These are phyloP conservation scores for Scytalidium sp. DNA, from an alignment of 2,329 filamentous ascomycete species.

Conservation along the genomic window DNA sequence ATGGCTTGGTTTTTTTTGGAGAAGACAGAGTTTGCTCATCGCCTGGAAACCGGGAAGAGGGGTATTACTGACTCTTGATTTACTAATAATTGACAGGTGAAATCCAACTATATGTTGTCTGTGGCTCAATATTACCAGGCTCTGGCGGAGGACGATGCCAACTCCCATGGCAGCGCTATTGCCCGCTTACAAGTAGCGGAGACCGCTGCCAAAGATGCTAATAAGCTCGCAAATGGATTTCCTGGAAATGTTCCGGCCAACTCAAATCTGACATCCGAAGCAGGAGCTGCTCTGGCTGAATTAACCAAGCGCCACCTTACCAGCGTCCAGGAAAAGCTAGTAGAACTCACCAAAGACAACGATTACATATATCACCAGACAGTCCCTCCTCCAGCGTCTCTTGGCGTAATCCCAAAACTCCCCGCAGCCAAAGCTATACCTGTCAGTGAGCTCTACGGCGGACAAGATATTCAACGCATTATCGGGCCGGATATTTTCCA, in stretches of 20 bases:
- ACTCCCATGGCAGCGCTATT: constrained; percentile 82
- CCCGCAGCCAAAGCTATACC: constrained; percentile 96
- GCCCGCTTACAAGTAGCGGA: constrained; percentile 81
- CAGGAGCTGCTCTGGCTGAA: constrained; percentile 70
- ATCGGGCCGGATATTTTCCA: constrained; percentile 96
- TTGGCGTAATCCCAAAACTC: constrained; percentile 81
- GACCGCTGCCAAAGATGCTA: constrained; percentile 72
- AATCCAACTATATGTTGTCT: constrained; percentile 78
- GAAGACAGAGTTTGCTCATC: neutral
- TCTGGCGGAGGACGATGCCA: constrained; percentile 83
- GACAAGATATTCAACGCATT: constrained; percentile 94
- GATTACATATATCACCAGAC: constrained; percentile 98
- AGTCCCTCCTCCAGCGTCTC: constrained; percentile 79
- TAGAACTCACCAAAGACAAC: constrained; percentile 82
- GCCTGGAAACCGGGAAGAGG: neutral
- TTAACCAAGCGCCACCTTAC: constrained; percentile 79
- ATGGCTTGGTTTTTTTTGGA: neutral
- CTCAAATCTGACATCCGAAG: constrained; percentile 81
- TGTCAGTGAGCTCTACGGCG: constrained; percentile 93
- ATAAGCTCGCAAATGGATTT: constrained; percentile 73
- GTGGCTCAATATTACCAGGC: constrained; percentile 94
- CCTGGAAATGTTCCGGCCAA: constrained; percentile 74
- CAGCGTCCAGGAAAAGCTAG: constrained; percentile 77
- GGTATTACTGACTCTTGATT: neutral
- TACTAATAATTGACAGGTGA: constrained; percentile 48